Evolutionary conservation across 176 grass and related monocot genomes (phyloP).

Genomic region (Stipa capillata): DNA sequence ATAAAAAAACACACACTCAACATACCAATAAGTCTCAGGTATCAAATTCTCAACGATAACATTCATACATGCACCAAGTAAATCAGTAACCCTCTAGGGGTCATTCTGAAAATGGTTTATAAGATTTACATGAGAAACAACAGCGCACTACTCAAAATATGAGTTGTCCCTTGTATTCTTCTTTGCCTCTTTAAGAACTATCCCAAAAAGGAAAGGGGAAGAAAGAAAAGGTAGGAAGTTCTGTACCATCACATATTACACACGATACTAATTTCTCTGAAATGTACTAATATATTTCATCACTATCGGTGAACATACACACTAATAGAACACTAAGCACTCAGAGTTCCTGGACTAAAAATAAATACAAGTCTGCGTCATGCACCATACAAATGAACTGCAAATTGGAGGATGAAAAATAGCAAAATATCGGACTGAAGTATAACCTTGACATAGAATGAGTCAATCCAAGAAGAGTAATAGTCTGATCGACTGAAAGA

Average conservation of each 20-base stretch:
- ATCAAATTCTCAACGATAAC: too few relatives aligned
- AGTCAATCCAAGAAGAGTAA: slow-evolving; percentile 61
- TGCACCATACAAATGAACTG: not conserved
- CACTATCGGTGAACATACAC: not conserved
- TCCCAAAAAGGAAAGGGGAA: not conserved
- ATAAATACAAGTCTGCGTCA: not conserved
- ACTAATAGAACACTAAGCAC: not conserved
- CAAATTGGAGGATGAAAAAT: not conserved
- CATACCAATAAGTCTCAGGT: too few relatives aligned
- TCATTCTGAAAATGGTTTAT: too few relatives aligned
- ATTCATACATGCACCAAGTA: too few relatives aligned
- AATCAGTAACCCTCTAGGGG: too few relatives aligned
- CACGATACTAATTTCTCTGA: not conserved
- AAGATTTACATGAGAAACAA: not conserved
- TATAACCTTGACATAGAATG: slow-evolving; percentile 74
- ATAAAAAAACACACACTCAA: too few relatives aligned
- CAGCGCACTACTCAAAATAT: not conserved
- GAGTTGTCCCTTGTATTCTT: not conserved
- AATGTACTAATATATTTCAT: not conserved
- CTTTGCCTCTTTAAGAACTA: not conserved
- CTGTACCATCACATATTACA: not conserved
- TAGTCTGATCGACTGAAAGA: slow-evolving; percentile 28
- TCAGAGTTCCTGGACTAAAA: not conserved
- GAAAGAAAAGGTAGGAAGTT: not conserved
- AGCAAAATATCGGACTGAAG: not conserved